phyloP scores from a whole-genome alignment of 1,284 basidiomycete genomes.

The Microbotryomycetes sp. region DNA sequence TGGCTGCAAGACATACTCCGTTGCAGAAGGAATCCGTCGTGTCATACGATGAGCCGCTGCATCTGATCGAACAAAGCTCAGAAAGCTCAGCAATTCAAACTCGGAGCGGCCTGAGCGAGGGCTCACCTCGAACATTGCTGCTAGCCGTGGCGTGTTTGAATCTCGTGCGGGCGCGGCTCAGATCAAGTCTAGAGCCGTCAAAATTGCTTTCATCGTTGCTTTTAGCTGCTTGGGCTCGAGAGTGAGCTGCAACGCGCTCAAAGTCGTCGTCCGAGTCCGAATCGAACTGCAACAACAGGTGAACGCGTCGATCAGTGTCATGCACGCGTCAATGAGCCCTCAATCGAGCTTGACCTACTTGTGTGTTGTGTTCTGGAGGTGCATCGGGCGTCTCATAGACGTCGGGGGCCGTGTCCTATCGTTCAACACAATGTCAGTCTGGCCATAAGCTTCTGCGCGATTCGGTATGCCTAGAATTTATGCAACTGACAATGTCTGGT shows the following conservation, averaged over 20 bases:
- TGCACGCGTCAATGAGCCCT: background rate
- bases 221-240: background rate
- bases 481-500: conserved; percentile 71
- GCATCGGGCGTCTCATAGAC: conserved; percentile 86
- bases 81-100: no score
- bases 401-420: conserved; percentile 79
- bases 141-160: no score
- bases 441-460: no score
- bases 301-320: background rate
- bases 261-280: conserved; percentile 32
- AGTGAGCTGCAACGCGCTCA: conserved; percentile 11
- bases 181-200: conserved; percentile 16
- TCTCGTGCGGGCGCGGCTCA: conserved; percentile 19
- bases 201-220: conserved; percentile 7
- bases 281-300: conserved; percentile 23
- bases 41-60: no score
- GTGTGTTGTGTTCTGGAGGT: conserved; percentile 28
- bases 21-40: no score
- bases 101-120: no score
- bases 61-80: no score
- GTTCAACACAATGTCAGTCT: background rate
- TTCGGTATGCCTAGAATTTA: no score
- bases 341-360: background rate
- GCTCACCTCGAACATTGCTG: no score
- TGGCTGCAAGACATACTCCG: no score